A percentile compares a stretch with the other conserved stretches of the same genome.
phyloP scores from a whole-genome alignment of 2,329 filamentous ascomycete species.

The Penicillium verrucosum region DNA sequence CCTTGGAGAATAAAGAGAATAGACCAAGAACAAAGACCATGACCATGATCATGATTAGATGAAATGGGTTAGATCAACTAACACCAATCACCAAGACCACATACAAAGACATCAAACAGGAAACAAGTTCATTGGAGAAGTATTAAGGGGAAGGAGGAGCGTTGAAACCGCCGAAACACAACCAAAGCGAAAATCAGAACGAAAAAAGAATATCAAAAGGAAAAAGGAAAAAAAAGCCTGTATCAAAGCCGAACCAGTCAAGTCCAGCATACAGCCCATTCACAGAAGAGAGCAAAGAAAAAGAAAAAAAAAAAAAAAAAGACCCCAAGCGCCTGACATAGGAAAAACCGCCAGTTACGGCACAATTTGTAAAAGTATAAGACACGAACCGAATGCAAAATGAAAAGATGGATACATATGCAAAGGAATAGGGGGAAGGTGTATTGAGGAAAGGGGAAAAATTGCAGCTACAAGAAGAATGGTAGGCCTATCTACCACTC shows the following conservation, averaged over 20 bases:
- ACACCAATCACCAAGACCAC: not conserved
- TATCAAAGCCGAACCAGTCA: not conserved
- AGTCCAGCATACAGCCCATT: not conserved
- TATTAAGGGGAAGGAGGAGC: conserved; percentile 7
- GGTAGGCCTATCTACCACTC: not conserved
- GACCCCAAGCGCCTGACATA: conserved; percentile 18
- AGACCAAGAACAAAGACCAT: not conserved
- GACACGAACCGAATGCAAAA: conserved; percentile 25
- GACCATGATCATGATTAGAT: not conserved
- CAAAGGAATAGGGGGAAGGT: not conserved
- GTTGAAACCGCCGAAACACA: not conserved
- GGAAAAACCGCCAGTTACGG: conserved; percentile 16
- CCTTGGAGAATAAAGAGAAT: not conserved
- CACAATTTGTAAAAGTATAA: conserved; percentile 25
- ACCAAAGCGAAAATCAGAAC: not conserved
- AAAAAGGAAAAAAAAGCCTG: not conserved
- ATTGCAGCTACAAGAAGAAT: not conserved
- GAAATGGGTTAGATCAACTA: not conserved
- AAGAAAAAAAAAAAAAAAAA: not conserved
- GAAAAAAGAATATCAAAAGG: not conserved
- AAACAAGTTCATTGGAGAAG: conserved; percentile 10
- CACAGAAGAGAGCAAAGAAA: not conserved
- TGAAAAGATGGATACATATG: conserved; percentile 4
- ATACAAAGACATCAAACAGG: conserved; percentile 1
- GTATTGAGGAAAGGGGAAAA: not conserved